Conservation (phyloP, 805 yeast species). For the Lipomyces yamadae region DNA sequence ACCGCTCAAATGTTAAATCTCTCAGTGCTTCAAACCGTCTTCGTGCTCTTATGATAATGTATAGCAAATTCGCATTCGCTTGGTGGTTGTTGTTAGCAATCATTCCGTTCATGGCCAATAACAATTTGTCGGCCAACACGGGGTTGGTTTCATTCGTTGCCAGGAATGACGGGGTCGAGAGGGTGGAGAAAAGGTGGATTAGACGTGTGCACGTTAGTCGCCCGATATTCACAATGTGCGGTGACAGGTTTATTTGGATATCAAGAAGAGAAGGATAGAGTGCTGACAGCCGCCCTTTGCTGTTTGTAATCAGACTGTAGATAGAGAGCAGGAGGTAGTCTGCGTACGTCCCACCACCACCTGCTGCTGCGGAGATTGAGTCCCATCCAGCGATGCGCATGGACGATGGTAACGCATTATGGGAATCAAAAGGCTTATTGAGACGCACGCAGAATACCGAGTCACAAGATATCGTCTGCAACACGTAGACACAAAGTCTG, state of each 20-base stretch:
- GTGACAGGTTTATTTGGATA: conserved; percentile 43
- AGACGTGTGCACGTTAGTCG: conserved; percentile 42
- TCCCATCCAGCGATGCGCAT: conserved; percentile 38
- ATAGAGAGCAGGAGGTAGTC: conserved; percentile 42
- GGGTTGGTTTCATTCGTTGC: conserved; percentile 39
- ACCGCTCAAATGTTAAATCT: conserved; percentile 25
- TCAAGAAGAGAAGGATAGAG: conserved; percentile 42
- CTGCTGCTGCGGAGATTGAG: conserved; percentile 23
- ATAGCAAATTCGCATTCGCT: conserved; percentile 40
- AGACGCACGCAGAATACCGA: conserved; percentile 39
- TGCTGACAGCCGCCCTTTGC: conserved; percentile 35
- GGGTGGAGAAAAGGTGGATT: conserved; percentile 39
- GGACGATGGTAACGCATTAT: conserved; percentile 39
- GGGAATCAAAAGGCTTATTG: conserved; percentile 41
- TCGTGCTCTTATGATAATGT: conserved; percentile 40
- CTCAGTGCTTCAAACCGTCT: conserved; percentile 34
- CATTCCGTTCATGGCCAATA: conserved; percentile 37
- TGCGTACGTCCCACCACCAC: conserved; percentile 42
- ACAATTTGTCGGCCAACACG: conserved; percentile 34
- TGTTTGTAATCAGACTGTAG: conserved; percentile 27
- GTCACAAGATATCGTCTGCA: conserved; percentile 43
- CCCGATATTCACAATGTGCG: conserved; percentile 41
- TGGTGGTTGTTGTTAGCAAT: conserved; percentile 41
- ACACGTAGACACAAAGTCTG: conserved; percentile 44
- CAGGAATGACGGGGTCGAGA: conserved; percentile 40